Percentiles rank a stretch among this genome's conserved stretches.
Evolutionary conservation across 23 red algal species (phyloP).

Genomic region (Cyanidioschyzon merolae): DNA sequence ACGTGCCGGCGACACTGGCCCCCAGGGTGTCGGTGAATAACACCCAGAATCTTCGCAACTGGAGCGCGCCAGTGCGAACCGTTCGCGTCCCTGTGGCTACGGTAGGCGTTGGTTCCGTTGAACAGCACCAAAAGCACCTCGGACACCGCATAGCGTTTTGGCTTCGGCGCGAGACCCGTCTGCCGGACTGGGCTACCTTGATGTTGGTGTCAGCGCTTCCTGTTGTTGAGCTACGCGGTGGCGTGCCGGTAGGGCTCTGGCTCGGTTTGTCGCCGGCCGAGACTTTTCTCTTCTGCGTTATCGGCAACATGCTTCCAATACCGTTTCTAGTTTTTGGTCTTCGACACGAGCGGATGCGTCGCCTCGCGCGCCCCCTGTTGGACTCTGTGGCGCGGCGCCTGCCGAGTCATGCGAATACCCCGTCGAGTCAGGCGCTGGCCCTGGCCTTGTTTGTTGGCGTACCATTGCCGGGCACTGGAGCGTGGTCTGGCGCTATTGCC

Average conservation of each 20-base stretch:
- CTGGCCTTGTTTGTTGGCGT: constrained; percentile 90
- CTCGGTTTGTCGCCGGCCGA: constrained; percentile 45
- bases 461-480: constrained; percentile 85
- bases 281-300: constrained; percentile 41
- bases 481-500: constrained; percentile 62
- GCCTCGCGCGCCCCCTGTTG: constrained; percentile 24
- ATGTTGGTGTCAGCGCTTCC: constrained; percentile 61
- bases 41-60: too few species aligned
- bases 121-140: neutral
- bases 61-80: too few species aligned
- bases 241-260: constrained; percentile 65
- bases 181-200: neutral
- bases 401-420: constrained; percentile 23
- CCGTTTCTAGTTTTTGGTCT: constrained; percentile 38
- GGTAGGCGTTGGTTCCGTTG: neutral
- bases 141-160: neutral
- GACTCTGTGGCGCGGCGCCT: constrained; percentile 39
- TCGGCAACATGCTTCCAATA: constrained; percentile 73
- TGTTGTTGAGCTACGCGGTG: constrained; percentile 76
- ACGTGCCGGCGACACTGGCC: too few species aligned
- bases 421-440: constrained; percentile 23
- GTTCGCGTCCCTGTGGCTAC: neutral
- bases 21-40: too few species aligned
- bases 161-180: neutral
- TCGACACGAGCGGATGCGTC: constrained; percentile 32